These are phyloP conservation scores for Leccinum ochraceum DNA, from an alignment of 768 basidiomycete genomes.

Conservation along the genomic window DNA sequence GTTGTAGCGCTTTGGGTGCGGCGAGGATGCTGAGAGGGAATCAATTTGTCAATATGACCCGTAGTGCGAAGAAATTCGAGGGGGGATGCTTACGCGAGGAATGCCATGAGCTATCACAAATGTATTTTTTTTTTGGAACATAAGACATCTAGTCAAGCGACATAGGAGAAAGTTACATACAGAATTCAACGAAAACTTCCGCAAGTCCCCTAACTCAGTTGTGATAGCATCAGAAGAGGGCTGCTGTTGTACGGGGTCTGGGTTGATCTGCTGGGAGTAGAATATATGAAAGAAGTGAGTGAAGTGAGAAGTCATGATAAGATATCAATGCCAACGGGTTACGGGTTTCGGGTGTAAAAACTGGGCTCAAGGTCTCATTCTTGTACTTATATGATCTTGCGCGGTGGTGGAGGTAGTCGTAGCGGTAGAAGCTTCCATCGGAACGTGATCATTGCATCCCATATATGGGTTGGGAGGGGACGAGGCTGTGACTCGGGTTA, in stretches of 20 bases:
- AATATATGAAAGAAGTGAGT: not conserved
- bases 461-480: too few species aligned
- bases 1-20: conserved; percentile 8
- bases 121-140: not conserved
- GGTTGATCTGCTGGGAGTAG: not conserved
- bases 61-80: not conserved
- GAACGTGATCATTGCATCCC: too few species aligned
- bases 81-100: conserved; percentile 18
- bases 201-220: conserved; percentile 13
- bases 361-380: too few species aligned
- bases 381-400: too few species aligned
- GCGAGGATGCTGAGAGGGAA: conserved; percentile 11
- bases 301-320: not conserved
- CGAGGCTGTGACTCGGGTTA: too few species aligned
- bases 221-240: not conserved
- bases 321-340: too few species aligned
- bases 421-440: too few species aligned
- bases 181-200: conserved; percentile 18
- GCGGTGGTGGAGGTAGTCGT: too few species aligned
- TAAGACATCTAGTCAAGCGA: not conserved
- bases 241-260: not conserved
- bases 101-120: conserved; percentile 14
- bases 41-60: not conserved
- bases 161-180: not conserved
- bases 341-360: too few species aligned